Conservation (phyloP, 2,329 filamentous ascomycete genomes). For the Sporothrix inflata region DNA sequence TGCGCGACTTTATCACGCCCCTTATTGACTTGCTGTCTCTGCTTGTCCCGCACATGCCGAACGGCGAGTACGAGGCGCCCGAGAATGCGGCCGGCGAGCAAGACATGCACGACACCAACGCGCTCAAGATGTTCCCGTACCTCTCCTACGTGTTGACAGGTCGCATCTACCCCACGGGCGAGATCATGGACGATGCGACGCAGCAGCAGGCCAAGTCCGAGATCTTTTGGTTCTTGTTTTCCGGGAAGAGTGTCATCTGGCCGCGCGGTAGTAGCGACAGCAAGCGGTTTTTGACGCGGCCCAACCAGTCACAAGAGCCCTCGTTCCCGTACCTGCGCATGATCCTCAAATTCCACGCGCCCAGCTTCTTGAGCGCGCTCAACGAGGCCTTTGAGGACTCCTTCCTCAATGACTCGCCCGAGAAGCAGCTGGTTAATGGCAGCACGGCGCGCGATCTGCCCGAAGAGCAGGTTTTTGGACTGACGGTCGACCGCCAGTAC, state of each 20-base stretch:
- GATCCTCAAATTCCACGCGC: slow-evolving; percentile 84
- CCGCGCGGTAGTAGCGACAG: slow-evolving; percentile 65
- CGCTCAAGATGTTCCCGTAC: slow-evolving; percentile 92
- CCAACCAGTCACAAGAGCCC: slow-evolving; percentile 60
- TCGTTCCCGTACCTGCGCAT: slow-evolving; percentile 84
- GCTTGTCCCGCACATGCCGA: slow-evolving; percentile 61
- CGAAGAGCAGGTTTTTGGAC: slow-evolving; percentile 68
- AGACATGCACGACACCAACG: slow-evolving; percentile 68
- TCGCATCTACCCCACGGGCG: slow-evolving; percentile 86
- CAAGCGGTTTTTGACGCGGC: slow-evolving; percentile 64
- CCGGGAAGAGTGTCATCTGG: slow-evolving; percentile 76
- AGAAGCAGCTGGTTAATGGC: slow-evolving; percentile 61
- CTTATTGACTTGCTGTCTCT: slow-evolving; percentile 79
- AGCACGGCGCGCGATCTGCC: slow-evolving; percentile 51
- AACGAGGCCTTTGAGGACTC: slow-evolving; percentile 97
- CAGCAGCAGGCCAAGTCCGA: slow-evolving; percentile 80
- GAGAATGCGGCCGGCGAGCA: slow-evolving; percentile 60
- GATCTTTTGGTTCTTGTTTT: slow-evolving; percentile 92
- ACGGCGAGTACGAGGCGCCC: slow-evolving; percentile 46
- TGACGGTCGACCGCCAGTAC: slow-evolving; percentile 86
- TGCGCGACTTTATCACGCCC: slow-evolving; percentile 88
- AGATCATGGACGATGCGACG: slow-evolving; percentile 70
- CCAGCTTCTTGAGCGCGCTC: slow-evolving; percentile 90
- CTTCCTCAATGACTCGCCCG: slow-evolving; percentile 81
- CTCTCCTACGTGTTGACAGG: slow-evolving; percentile 89